These are phyloP conservation scores for Phytophthora rubi DNA, from an alignment of 352 stramenopile genomes.

Conservation along the genomic window DNA sequence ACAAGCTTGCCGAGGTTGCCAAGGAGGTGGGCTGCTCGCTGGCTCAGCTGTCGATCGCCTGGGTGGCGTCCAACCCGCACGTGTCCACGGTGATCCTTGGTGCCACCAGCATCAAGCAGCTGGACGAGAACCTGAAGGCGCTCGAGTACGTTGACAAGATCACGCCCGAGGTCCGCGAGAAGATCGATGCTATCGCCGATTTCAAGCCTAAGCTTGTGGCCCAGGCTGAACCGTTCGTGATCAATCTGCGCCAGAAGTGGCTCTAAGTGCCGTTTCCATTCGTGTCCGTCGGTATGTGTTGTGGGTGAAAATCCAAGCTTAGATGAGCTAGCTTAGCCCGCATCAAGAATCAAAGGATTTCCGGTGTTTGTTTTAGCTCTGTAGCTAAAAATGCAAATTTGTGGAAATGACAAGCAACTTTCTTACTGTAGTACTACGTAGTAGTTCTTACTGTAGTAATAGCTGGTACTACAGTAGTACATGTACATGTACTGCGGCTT, in stretches of 20 bases:
- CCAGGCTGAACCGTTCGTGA: conserved; percentile 37
- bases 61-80: conserved; percentile 58
- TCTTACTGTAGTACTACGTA: no score
- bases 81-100: conserved; percentile 72
- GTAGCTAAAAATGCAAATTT: no score
- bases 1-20: conserved; percentile 55
- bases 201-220: conserved; percentile 45
- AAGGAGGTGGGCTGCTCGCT: conserved; percentile 70
- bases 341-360: neutral
- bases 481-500: no score
- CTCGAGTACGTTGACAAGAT: conserved; percentile 72
- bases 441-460: no score
- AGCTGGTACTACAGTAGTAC: no score
- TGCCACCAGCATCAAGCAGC: conserved; percentile 64
- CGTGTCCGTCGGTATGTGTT: neutral
- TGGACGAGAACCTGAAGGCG: conserved; percentile 82
- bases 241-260: conserved; percentile 45
- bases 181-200: conserved; percentile 75
- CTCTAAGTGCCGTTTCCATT: conserved; percentile 34
- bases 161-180: conserved; percentile 65
- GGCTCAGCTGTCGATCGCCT: conserved; percentile 67
- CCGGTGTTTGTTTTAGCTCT: neutral
- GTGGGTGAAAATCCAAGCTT: neutral
- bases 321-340: neutral
- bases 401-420: no score